These are phyloP conservation scores for Gypsophila paniculata DNA, from an alignment of 179 eudicot species.

Conservation along the genomic window DNA sequence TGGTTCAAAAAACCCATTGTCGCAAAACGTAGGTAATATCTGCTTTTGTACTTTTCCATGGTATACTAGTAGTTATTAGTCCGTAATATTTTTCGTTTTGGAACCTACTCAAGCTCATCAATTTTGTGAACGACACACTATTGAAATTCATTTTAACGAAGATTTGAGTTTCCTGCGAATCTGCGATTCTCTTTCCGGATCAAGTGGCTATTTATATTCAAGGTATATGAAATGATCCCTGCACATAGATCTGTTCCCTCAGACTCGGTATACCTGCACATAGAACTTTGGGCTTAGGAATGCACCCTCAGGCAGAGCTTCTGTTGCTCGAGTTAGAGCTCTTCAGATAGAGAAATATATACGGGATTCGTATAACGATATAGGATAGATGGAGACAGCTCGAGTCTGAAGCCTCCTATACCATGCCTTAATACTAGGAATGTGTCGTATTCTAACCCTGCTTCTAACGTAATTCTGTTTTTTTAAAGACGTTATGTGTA, in stretches of 20 bases:
- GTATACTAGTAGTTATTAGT: background rate
- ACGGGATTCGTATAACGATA: no score
- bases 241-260: no score
- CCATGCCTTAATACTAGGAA: background rate
- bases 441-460: background rate
- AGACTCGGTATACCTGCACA: no score
- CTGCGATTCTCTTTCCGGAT: no score
- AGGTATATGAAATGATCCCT: no score
- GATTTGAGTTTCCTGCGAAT: no score
- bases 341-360: background rate
- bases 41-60: background rate
- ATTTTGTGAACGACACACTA: no score
- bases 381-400: background rate
- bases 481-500: background rate
- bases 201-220: no score
- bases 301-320: background rate
- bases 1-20: background rate
- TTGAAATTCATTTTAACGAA: no score
- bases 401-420: background rate
- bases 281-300: background rate
- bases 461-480: background rate
- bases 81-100: no score
- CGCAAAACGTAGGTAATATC: constrained; percentile 19
- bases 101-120: no score
- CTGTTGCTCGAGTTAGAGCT: background rate